Evolutionary conservation across 495 filamentous ascomycete genomes (phyloP), one percentile per base, ranked within the genome.

Genomic region (Endocarpon pusillum): DNA sequence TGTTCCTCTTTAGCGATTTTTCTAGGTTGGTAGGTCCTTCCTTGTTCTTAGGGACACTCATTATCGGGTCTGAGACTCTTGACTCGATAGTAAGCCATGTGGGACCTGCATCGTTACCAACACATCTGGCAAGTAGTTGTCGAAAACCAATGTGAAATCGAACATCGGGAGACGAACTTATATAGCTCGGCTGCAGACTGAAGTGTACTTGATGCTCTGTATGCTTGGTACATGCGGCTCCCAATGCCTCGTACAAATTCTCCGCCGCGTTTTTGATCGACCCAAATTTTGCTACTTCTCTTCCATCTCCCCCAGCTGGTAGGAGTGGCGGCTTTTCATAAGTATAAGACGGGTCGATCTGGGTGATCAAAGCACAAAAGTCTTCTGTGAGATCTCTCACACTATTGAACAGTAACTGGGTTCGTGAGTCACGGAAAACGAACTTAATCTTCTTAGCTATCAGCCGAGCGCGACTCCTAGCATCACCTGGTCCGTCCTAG

Each of bases 191-290:
- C 24, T 43, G 36, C 20, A 59, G 41, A 28, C 49, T 50, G 17
- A 59, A 39, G 33, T 52, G 42, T 8, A 49, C 48, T 5, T 24
- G 38, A 33, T 61, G 57, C 21, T 46, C 41, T 2, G 37, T 33
- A 39, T 57, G 57, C 16, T 41, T 39, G 2, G 43, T 39, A 17
- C 56, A 61, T 4, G 53, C 49, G 33, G 34, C 36, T 11, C 36
- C 41, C 15, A 59, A 37, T 6, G 49, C 49, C 43, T 55, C 41
- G 33, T 61, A 49, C 3, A 61, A 45, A 28, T 48, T 41, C 6
- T 37, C 29, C 1, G 54, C 53, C 4, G 52, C 46, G n/a, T 44
- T 36, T 34, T 44, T 43, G 8, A 58, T 44, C 7, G 36, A 20
- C 14, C 24, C 23, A 30, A 48, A 46, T 20, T 39, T 38, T 35